Evolutionary conservation across 768 basidiomycete species (phyloP).

Genomic region (Dioszegia hungarica): DNA sequence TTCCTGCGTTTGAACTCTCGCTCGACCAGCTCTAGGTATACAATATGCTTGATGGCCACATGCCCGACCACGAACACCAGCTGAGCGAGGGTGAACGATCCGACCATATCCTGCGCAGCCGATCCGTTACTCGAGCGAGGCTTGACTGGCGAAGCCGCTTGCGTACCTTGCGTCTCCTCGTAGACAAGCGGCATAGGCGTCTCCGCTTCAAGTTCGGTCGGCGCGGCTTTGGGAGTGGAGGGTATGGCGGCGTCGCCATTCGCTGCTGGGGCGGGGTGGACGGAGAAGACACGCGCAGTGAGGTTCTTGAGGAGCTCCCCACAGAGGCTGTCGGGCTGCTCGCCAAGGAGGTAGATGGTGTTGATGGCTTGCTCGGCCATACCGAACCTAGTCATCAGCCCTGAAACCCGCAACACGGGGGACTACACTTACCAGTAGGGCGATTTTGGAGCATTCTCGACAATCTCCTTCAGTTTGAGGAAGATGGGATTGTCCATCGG

Average conservation of each 20-base stretch:
- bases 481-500: constrained; percentile 86
- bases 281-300: constrained; percentile 54
- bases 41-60: constrained; percentile 95
- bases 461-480: constrained; percentile 69
- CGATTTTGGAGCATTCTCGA: constrained; percentile 72
- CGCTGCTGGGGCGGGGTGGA: not conserved
- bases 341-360: constrained; percentile 87
- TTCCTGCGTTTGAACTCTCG: constrained; percentile 95
- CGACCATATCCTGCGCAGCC: constrained; percentile 52
- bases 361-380: constrained; percentile 96
- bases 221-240: not conserved
- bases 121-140: constrained; percentile 9
- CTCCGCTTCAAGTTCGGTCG: not conserved
- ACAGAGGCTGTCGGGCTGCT: constrained; percentile 84
- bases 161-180: not conserved
- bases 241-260: not conserved
- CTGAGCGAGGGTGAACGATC: constrained; percentile 84
- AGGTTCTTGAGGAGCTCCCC: constrained; percentile 74
- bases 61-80: constrained; percentile 94
- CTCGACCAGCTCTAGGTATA: constrained; percentile 91
- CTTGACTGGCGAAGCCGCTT: constrained; percentile 2
- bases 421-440: constrained; percentile 66
- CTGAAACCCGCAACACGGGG: not conserved
- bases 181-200: not conserved
- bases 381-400: constrained; percentile 58